Evolutionary conservation across 2,329 filamentous ascomycete species (phyloP).

Genomic region (Penicillium sp.): DNA sequence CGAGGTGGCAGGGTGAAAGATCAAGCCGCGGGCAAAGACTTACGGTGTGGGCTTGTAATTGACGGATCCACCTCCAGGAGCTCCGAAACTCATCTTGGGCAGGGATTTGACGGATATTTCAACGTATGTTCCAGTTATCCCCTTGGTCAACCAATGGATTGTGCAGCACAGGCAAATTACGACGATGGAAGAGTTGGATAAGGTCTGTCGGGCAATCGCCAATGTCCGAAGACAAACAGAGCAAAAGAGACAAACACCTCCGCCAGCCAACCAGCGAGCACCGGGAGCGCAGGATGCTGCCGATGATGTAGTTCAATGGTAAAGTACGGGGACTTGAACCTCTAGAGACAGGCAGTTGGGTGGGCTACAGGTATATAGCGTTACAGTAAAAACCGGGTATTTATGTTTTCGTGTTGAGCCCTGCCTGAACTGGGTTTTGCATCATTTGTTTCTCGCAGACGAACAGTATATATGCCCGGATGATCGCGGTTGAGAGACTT

Average conservation of each 20-base stretch:
- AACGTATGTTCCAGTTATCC: not conserved
- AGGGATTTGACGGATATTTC: not conserved
- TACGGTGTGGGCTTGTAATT: slow-evolving; percentile 72
- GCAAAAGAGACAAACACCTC: slow-evolving; percentile 36
- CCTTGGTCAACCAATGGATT: not conserved
- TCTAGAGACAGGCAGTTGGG: slow-evolving; percentile 14
- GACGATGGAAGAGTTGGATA: slow-evolving; percentile 1
- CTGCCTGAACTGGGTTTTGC: not conserved
- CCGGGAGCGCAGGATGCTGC: slow-evolving; percentile 3
- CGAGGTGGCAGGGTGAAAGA: slow-evolving; percentile 8
- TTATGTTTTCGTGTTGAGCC: not conserved
- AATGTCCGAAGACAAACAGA: slow-evolving; percentile 32
- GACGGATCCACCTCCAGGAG: slow-evolving; percentile 67
- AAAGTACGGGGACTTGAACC: slow-evolving; percentile 2
- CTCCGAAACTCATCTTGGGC: slow-evolving; percentile 62
- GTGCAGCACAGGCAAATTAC: not conserved
- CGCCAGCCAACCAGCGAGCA: slow-evolving; percentile 21
- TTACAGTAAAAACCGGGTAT: not conserved
- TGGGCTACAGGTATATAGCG: slow-evolving; percentile 3
- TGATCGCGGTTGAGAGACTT: not conserved
- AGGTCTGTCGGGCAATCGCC: slow-evolving; percentile 1
- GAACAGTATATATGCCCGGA: not conserved
- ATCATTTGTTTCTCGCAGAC: not conserved
- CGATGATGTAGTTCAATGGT: slow-evolving; percentile 21
- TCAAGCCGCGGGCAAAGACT: slow-evolving; percentile 37